These are phyloP conservation scores for Cutaneotrichosporon sp. DNA, from an alignment of 1,284 basidiomycete species.

Conservation along the genomic window DNA sequence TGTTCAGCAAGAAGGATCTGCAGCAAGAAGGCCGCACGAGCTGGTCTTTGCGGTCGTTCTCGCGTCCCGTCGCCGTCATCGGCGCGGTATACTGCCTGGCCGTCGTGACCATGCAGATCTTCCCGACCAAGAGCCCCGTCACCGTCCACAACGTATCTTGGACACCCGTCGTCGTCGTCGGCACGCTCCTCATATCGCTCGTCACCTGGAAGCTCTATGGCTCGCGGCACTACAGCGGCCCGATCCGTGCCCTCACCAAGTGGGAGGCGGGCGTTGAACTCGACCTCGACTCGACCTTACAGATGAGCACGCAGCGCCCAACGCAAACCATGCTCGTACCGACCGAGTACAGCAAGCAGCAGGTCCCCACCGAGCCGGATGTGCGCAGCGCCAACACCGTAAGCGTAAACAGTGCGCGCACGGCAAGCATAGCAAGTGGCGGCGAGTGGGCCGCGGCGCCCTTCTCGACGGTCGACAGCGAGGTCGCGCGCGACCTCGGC, in stretches of 20 bases:
- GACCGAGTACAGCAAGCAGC: neutral
- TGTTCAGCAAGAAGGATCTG: conserved; percentile 42
- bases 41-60: conserved; percentile 46
- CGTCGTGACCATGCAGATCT: conserved; percentile 40
- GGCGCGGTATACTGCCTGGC: conserved; percentile 35
- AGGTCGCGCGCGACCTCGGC: conserved; percentile 5
- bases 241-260: conserved; percentile 51
- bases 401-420: conserved; percentile 9
- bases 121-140: conserved; percentile 43
- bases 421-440: conserved; percentile 8
- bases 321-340: neutral
- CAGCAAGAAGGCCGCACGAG: conserved; percentile 47
- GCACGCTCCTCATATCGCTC: conserved; percentile 40
- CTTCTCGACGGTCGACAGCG: conserved; percentile 3
- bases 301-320: conserved; percentile 12
- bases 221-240: conserved; percentile 47
- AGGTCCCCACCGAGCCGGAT: conserved; percentile 7
- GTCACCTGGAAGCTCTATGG: conserved; percentile 33
- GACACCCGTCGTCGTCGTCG: conserved; percentile 45
- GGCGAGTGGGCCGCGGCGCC: conserved; percentile 19
- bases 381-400: conserved; percentile 12
- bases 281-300: conserved; percentile 36
- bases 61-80: conserved; percentile 41
- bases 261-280: conserved; percentile 54
- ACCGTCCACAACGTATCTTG: conserved; percentile 42